These are phyloP conservation scores for Rheum nobile DNA, from an alignment of 148 eudicot genomes.

Conservation along the genomic window DNA sequence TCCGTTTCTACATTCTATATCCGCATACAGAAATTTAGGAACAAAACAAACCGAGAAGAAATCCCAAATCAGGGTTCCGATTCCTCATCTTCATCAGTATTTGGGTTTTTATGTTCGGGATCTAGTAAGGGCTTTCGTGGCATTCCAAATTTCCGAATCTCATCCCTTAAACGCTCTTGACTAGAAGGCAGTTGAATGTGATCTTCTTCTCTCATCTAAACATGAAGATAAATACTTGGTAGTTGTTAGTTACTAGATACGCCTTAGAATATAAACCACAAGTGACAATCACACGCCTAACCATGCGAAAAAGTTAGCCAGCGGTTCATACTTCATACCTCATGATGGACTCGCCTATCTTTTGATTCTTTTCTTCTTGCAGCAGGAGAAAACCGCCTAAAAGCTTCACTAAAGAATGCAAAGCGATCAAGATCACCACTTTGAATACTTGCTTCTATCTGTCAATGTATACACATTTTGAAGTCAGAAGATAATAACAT, in stretches of 20 bases:
- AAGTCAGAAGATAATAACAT: neutral
- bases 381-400: conserved; percentile 24
- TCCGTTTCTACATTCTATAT: neutral
- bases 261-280: neutral
- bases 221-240: conserved; percentile 8
- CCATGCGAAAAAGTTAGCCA: neutral
- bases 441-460: conserved; percentile 77
- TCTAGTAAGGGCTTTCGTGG: conserved; percentile 34
- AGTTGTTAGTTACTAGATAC: neutral
- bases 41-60: neutral
- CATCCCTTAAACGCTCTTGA: conserved; percentile 30
- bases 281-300: neutral
- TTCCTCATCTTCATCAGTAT: conserved; percentile 24
- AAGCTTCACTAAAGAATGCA: conserved; percentile 33
- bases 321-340: conserved; percentile 33
- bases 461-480: conserved; percentile 13
- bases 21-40: neutral
- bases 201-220: conserved; percentile 24
- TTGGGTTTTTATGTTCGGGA: conserved; percentile 25
- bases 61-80: conserved; percentile 19
- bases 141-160: conserved; percentile 38
- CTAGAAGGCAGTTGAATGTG: conserved; percentile 39
- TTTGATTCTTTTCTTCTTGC: conserved; percentile 32
- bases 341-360: conserved; percentile 16
- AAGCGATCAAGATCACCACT: conserved; percentile 67